A percentile compares a stretch with the other conserved stretches of the same genome.
Evolutionary conservation across 306 rosid species (phyloP).

Genomic region (Hippophae tibetana): DNA sequence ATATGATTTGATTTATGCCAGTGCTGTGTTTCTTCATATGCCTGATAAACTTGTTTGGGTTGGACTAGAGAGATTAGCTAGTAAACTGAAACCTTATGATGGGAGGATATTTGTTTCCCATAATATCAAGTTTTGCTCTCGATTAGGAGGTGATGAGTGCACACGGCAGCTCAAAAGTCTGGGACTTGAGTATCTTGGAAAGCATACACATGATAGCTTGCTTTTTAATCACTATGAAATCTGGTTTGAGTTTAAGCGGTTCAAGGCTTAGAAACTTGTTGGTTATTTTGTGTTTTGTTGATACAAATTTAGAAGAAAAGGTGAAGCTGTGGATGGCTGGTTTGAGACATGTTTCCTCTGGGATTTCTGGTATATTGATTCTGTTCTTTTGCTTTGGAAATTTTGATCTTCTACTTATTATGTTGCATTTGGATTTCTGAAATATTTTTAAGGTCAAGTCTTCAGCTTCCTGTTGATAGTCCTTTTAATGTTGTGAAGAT

Average conservation of each 20-base stretch:
- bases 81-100: conserved; percentile 50
- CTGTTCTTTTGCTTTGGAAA: no score
- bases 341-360: neutral
- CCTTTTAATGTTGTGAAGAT: conserved; percentile 14
- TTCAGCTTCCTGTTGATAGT: conserved; percentile 9
- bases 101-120: conserved; percentile 84
- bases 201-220: conserved; percentile 78
- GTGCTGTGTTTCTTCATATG: conserved; percentile 94
- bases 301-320: conserved; percentile 9
- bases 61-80: conserved; percentile 65
- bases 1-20: conserved; percentile 78
- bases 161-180: conserved; percentile 49
- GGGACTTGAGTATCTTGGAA: conserved; percentile 76
- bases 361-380: no score
- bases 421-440: conserved; percentile 5
- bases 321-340: conserved; percentile 15
- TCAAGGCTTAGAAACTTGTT: conserved; percentile 27
- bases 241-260: conserved; percentile 73
- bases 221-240: conserved; percentile 86
- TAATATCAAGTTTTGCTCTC: conserved; percentile 73
- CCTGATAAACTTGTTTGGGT: conserved; percentile 84
- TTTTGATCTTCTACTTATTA: neutral
- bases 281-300: neutral
- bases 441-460: conserved; percentile 14
- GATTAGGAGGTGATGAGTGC: conserved; percentile 80